Evolutionary conservation across 495 filamentous ascomycete species (phyloP), one percentile per base, ranked within the genome.

Genomic region (Neurospora intermedia): DNA sequence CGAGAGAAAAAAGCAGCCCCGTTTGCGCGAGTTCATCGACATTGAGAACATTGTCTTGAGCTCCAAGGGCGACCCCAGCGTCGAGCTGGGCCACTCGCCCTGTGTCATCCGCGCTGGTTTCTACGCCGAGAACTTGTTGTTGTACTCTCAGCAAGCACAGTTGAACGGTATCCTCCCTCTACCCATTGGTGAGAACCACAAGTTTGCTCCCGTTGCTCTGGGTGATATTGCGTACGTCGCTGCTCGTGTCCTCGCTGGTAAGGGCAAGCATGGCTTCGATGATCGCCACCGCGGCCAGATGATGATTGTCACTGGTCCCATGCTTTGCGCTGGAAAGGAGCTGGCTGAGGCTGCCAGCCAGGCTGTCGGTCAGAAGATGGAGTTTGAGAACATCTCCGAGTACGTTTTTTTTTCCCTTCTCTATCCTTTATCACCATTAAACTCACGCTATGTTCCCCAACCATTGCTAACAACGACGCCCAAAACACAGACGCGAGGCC

Each of bases 111-210:
- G 87, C 7, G 85, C 85, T 69, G 86, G 87, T 5, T 88, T 89
- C 70, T 88, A 88, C 54, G 85, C 86, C 5, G 87, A 88, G 78
- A 88, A 88, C 66, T 79, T 88, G n/a, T 80, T 88, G 1, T 73
- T 83, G 0, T 88, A 88, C 73, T 78, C 84, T 11, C 78, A 78
- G 20, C 85, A 88, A 74, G 83, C 83, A 9, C 80, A 85, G 69
- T 75, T 79, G 35, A 80, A 85, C 43, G 84, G 84, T 0, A 72
- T 81, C 3, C 75, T 88, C n/a, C 85, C 86, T 2, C 71, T 88
- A 15, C 87, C 87, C 16, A 81, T 87, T 72, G 86, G 87, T 27
- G 72, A 78, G 35, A 77, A 79, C 18, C 85, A 89, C 76, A 86
- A 87, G 76, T 88, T 88, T 73, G 84, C 87, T 0, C 87, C 86